Evolutionary conservation across 768 basidiomycete species (phyloP).

Genomic region (Leccinum broughii): DNA sequence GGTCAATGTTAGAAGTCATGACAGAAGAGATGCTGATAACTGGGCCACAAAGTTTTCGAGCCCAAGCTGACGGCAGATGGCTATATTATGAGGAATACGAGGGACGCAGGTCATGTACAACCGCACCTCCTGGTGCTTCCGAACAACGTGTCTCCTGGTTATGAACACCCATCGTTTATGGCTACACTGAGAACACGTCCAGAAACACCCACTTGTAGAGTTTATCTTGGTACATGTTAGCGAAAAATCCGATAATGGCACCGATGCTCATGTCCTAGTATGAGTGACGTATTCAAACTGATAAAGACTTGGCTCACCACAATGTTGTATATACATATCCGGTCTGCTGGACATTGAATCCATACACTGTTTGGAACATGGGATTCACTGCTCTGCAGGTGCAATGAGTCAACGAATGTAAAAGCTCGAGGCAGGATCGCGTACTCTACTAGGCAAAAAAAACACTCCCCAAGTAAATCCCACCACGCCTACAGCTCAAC

Average conservation of each 20-base stretch:
- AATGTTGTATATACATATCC: constrained; percentile 56
- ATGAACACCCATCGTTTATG: constrained; percentile 19
- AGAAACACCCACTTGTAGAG: constrained; percentile 42
- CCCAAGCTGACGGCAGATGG: no score
- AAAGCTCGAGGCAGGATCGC: background rate
- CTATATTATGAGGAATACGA: no score
- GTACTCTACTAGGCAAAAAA: constrained; percentile 62
- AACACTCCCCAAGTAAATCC: constrained; percentile 73
- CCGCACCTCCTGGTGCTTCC: no score
- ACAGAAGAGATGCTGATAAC: no score
- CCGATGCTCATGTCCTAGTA: constrained; percentile 44
- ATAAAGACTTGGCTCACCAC: constrained; percentile 38
- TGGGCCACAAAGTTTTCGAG: no score
- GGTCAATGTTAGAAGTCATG: no score
- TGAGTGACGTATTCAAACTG: constrained; percentile 2
- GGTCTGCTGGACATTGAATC: constrained; percentile 56
- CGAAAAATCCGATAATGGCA: constrained; percentile 43
- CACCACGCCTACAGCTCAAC: constrained; percentile 51
- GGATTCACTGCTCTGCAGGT: constrained; percentile 49
- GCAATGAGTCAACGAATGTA: background rate
- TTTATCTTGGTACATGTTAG: constrained; percentile 48
- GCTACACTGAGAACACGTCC: constrained; percentile 11
- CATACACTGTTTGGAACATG: constrained; percentile 56
- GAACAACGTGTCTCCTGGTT: constrained; percentile 10
- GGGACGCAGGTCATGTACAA: no score